Evolutionary conservation across 768 basidiomycete genomes (phyloP), one percentile per base, ranked within the genome.

Genomic region (Mycena metata): DNA sequence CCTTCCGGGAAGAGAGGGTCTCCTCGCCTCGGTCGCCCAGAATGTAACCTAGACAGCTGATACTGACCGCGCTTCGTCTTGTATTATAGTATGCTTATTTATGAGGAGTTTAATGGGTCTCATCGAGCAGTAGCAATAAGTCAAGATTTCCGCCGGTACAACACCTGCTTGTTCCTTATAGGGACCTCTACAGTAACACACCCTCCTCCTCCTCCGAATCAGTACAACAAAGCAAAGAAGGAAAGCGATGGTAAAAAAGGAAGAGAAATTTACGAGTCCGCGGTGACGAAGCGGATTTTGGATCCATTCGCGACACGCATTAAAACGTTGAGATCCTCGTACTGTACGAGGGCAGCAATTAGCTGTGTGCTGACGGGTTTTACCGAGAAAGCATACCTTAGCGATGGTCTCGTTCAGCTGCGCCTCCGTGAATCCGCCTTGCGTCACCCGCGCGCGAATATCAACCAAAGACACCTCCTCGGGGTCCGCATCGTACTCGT

Each of bases 341-440:
- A 98, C 96, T 98, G 75, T 9, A 61, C 11, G 39, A 10, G 39
- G 36, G 66, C 23, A 2, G 21, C 24, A 36, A 43, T 51, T n/a
- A 61, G 45, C 8, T 8, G 39, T 23, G 12, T 49, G 12, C 49
- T 23, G 15, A 16, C 13, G 26, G 6, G 23, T 7, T 30, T 50
- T 9, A 41, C 60, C 9, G 60, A 23, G 24, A 16, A 66, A 30
- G 76, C 90, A 78, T 75, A 96, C 96, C 84, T 92, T 85, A 19
- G 84, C 74, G 57, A 98, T 91, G 0, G 95, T 94, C 69, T 94
- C 91, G 84, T 92, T 94, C 16, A 99, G 85, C 79, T 96, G 93
- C 2, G 86, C 89, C 77, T 99, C 97, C 16, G 95, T 98, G 80
- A 92, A 98, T 19, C 96, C 96, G 71, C 89, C 90, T 51, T 89